Evolutionary conservation across 306 rosid genomes (phyloP).

Genomic region (Fagus crenata): DNA sequence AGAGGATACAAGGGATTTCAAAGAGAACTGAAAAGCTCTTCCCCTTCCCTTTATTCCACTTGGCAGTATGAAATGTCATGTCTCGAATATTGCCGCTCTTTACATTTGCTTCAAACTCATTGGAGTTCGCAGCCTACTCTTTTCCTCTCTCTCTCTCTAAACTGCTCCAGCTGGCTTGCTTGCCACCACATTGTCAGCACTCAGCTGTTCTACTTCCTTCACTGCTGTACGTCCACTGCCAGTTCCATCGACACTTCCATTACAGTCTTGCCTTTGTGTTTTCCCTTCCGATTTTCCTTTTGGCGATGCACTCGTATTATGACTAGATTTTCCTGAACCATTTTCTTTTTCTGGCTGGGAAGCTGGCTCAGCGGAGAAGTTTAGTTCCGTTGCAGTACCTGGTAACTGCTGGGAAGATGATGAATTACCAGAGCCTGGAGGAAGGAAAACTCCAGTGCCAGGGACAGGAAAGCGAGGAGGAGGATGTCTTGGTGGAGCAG

Average conservation of each 20-base stretch:
- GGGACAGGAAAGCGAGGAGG: too few relatives aligned
- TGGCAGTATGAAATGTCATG: slow-evolving; percentile 35
- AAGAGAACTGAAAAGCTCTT: slow-evolving; percentile 47
- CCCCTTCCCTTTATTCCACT: slow-evolving; percentile 51
- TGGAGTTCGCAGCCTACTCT: slow-evolving; percentile 45
- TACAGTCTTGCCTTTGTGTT: slow-evolving; percentile 54
- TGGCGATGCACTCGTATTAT: slow-evolving; percentile 36
- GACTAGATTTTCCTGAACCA: slow-evolving; percentile 44
- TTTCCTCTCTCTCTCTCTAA: slow-evolving; percentile 31
- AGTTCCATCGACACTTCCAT: slow-evolving; percentile 52
- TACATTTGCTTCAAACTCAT: slow-evolving; percentile 79
- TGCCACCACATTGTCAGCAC: slow-evolving; percentile 36
- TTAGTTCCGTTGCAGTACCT: too few relatives aligned
- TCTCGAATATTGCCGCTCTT: slow-evolving; percentile 64
- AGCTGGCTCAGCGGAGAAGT: too few relatives aligned
- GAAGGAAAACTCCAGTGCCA: too few relatives aligned
- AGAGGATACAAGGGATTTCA: slow-evolving; percentile 51
- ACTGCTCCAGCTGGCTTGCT: slow-evolving; percentile 38
- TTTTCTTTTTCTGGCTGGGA: slow-evolving; percentile 58
- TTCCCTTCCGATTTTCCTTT: slow-evolving; percentile 47
- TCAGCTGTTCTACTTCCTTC: slow-evolving; percentile 41
- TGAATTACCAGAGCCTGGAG: too few relatives aligned
- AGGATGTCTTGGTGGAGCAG: too few relatives aligned
- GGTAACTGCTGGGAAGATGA: too few relatives aligned
- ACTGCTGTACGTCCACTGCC: slow-evolving; percentile 37